Conservation (phyloP, 192 early-diverging fungal species). For the Podila clonocystis region DNA sequence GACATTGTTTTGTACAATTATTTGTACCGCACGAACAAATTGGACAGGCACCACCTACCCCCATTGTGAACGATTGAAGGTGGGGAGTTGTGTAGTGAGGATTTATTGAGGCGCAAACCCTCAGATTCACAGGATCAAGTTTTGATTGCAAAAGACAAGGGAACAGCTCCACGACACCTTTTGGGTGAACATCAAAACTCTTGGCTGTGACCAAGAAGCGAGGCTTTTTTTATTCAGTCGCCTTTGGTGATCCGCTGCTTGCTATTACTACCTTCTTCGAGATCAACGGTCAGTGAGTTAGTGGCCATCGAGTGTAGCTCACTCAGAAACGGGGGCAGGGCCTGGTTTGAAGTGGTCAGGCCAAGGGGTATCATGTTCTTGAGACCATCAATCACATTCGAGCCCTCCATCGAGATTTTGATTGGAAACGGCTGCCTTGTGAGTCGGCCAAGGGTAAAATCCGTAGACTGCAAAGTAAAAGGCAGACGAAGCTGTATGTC, state of each 20-base stretch:
- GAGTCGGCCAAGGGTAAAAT: constrained; percentile 13
- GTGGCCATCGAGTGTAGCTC: constrained; percentile 47
- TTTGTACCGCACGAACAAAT: no score
- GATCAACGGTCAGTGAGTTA: constrained; percentile 34
- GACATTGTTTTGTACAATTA: no score
- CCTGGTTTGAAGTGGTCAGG: constrained; percentile 13
- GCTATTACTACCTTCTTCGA: constrained; percentile 15
- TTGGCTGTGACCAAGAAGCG: no score
- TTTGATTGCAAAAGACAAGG: no score
- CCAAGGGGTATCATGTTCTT: constrained; percentile 48
- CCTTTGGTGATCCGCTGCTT: constrained; percentile 10
- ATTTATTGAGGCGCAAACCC: no score
- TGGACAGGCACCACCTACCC: no score
- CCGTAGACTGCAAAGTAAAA: constrained; percentile 12
- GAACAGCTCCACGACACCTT: no score
- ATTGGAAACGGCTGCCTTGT: constrained; percentile 27
- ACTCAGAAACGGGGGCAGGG: constrained; percentile 50
- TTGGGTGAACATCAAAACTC: no score
- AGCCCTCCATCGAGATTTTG: constrained; percentile 49
- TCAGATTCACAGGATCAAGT: no score
- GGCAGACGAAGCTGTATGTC: constrained; percentile 42
- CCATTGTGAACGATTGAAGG: no score
- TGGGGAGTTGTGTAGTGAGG: no score
- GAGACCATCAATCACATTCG: constrained; percentile 56
- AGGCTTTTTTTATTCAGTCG: no score